phyloP scores from a whole-genome alignment of 345 rosid genomes.

The Heritiera littoralis region DNA sequence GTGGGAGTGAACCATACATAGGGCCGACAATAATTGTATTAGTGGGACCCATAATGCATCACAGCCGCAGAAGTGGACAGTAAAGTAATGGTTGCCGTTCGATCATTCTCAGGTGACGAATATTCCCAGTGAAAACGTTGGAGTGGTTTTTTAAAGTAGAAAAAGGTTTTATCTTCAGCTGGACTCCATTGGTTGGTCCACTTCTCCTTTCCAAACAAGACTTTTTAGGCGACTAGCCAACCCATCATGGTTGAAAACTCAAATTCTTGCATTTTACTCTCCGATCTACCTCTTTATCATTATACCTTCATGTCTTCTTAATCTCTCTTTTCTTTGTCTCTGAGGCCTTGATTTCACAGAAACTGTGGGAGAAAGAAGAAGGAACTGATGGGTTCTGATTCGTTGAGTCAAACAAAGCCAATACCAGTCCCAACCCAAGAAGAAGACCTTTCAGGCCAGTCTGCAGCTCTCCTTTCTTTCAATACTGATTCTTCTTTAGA shows the following conservation, averaged over 20 bases:
- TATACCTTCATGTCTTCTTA: background rate
- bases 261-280: background rate
- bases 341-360: background rate
- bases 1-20: background rate
- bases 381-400: constrained; percentile 42
- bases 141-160: background rate
- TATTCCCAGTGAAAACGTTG: no score
- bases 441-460: constrained; percentile 48
- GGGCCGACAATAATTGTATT: background rate
- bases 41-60: background rate
- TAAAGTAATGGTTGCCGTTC: no score
- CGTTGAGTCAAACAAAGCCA: constrained; percentile 41
- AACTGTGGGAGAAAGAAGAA: constrained; percentile 11
- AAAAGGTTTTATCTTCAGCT: background rate
- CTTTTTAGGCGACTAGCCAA: background rate
- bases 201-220: background rate
- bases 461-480: constrained; percentile 64
- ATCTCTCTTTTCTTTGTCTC: background rate
- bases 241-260: background rate
- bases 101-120: background rate
- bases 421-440: constrained; percentile 34
- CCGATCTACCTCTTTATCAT: background rate
- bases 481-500: constrained; percentile 37
- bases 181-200: constrained; percentile 2
- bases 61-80: background rate